Percentiles rank a stretch among this genome's conserved stretches.
Evolutionary conservation across 345 rosid genomes (phyloP).

Genomic region (Trapa incisa): DNA sequence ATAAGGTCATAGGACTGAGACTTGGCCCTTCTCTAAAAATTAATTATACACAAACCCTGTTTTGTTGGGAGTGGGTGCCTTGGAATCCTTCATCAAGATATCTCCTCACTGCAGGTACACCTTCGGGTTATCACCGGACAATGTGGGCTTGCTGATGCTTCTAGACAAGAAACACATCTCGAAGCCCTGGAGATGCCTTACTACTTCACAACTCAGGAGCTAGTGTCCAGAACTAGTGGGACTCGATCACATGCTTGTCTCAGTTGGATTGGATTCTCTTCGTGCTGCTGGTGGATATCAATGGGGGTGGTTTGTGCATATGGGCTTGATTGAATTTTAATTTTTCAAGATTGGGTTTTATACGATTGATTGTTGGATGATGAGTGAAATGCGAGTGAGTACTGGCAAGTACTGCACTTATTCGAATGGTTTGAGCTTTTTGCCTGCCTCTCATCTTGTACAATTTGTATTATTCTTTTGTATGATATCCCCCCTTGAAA

Average conservation of each 20-base stretch:
- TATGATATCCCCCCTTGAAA: neutral
- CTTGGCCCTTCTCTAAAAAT: neutral
- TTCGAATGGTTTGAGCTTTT: neutral
- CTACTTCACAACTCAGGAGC: slow-evolving; percentile 58
- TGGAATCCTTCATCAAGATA: neutral
- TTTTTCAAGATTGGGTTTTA: neutral
- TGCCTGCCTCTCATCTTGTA: slow-evolving; percentile 3
- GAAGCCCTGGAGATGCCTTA: slow-evolving; percentile 68
- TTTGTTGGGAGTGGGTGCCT: neutral
- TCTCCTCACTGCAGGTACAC: slow-evolving; percentile 29
- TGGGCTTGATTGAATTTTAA: neutral
- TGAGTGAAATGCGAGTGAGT: neutral
- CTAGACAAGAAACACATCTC: slow-evolving; percentile 57
- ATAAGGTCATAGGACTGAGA: neutral
- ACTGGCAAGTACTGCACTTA: neutral
- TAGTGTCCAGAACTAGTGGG: neutral
- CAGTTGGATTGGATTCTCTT: neutral
- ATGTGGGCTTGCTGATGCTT: slow-evolving; percentile 69
- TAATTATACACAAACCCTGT: neutral
- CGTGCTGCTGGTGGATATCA: neutral
- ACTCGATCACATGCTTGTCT: neutral
- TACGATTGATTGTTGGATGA: neutral
- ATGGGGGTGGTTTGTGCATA: neutral
- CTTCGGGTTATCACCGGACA: slow-evolving; percentile 52
- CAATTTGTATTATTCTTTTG: slow-evolving; percentile 4